These are phyloP conservation scores for Metschnikowia cerradonensis DNA, from an alignment of 805 yeast species.

Conservation along the genomic window DNA sequence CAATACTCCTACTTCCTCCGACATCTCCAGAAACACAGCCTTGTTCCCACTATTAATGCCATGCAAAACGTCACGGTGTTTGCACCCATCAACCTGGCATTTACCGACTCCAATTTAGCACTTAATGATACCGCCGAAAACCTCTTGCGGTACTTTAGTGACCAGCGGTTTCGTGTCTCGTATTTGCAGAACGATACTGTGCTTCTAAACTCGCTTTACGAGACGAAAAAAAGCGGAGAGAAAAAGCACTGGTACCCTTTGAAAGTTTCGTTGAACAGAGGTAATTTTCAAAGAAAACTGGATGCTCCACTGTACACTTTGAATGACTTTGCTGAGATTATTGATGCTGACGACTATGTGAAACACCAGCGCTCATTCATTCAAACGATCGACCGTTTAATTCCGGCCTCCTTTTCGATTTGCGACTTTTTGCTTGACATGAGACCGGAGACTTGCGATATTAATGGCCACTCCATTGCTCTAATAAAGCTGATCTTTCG, in stretches of 20 bases:
- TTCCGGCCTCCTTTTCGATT: constrained; percentile 33
- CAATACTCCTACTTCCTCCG: constrained; percentile 64
- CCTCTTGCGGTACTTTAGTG: constrained; percentile 29
- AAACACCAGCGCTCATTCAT: constrained; percentile 61
- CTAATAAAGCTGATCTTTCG: constrained; percentile 27
- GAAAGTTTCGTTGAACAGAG: constrained; percentile 15
- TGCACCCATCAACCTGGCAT: constrained; percentile 82
- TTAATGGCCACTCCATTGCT: constrained; percentile 22
- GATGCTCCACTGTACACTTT: constrained; percentile 28
- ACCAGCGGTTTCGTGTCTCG: constrained; percentile 32
- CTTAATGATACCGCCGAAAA: constrained; percentile 16
- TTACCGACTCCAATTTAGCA: constrained; percentile 28
- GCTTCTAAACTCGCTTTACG: constrained; percentile 30
- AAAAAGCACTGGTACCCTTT: constrained; percentile 9
- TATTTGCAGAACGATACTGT: constrained; percentile 22
- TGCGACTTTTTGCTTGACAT: constrained; percentile 32
- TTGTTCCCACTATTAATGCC: constrained; percentile 58
- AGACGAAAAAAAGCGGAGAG: constrained; percentile 1
- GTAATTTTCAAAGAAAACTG: constrained; percentile 21
- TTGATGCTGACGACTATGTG: constrained; percentile 57
- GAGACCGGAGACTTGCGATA: neutral
- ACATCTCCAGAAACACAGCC: constrained; percentile 56
- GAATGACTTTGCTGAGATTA: constrained; percentile 46
- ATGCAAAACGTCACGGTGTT: constrained; percentile 64
- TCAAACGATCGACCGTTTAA: constrained; percentile 53